Conservation (phyloP, 345 rosid genomes). For the Boechera stricta region DNA sequence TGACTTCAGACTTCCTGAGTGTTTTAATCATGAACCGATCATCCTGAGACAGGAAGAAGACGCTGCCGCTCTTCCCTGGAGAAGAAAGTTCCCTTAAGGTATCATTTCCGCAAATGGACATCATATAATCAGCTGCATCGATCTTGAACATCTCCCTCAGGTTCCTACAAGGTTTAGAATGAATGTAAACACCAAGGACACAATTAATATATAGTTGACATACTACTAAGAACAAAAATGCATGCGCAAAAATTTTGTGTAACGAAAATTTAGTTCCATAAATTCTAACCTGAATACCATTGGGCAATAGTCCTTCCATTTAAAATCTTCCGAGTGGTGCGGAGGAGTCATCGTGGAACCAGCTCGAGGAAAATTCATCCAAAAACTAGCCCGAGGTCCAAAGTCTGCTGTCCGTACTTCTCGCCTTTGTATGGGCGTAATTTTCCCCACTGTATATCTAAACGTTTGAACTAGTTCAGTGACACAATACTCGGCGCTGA, state of each 20-base stretch:
- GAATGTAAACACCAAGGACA: background rate
- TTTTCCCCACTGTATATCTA: slow-evolving; percentile 98
- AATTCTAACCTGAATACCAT: slow-evolving; percentile 91
- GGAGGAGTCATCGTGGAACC: slow-evolving; percentile 94
- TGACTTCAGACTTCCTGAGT: slow-evolving; percentile 92
- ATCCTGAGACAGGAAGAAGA: slow-evolving; percentile 94
- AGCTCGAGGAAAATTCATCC: slow-evolving; percentile 93
- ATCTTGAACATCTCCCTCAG: slow-evolving; percentile 98
- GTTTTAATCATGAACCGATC: slow-evolving; percentile 99
- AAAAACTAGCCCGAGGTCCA: slow-evolving; percentile 94
- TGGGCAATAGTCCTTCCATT: slow-evolving; percentile 99
- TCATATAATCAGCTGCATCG: slow-evolving; percentile 99
- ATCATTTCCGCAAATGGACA: slow-evolving; percentile 98
- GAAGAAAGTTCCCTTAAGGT: slow-evolving; percentile 97
- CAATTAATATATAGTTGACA: background rate
- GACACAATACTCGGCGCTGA: slow-evolving; percentile 19
- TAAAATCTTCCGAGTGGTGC: slow-evolving; percentile 91
- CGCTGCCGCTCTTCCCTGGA: slow-evolving; percentile 98
- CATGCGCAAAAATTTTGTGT: background rate
- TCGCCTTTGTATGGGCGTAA: slow-evolving; percentile 90
- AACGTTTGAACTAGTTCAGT: slow-evolving; percentile 33
- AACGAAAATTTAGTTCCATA: slow-evolving; percentile 5
- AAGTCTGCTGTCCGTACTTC: slow-evolving; percentile 90
- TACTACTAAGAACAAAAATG: background rate
- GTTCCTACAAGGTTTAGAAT: slow-evolving; percentile 61